phyloP scores from a whole-genome alignment of 306 rosid species.

The Senna tora region DNA sequence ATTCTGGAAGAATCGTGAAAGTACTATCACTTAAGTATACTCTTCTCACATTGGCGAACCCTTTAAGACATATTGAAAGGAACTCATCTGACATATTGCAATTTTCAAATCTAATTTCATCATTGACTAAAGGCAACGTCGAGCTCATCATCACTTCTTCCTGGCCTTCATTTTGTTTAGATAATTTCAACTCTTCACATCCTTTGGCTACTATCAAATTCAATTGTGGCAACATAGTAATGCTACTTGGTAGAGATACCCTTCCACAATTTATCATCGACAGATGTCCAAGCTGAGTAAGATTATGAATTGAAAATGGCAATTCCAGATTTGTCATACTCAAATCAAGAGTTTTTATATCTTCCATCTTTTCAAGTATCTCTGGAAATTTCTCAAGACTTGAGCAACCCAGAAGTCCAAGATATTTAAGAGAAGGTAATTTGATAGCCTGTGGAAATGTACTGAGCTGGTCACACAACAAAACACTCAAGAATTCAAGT shows the following conservation, averaged over 20 bases:
- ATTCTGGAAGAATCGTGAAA: slow-evolving; percentile 13
- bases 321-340: neutral
- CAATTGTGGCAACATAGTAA: neutral
- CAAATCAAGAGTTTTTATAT: neutral
- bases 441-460: slow-evolving; percentile 7
- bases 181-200: neutral
- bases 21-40: neutral
- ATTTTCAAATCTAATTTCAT: neutral
- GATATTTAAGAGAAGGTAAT: neutral
- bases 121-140: neutral
- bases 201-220: accelerated
- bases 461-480: neutral
- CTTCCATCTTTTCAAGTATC: neutral
- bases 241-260: neutral
- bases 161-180: neutral
- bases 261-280: neutral
- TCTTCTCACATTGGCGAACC: neutral
- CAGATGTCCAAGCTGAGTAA: neutral
- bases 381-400: slow-evolving; percentile 12
- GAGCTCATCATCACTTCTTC: neutral
- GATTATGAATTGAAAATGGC: slow-evolving; percentile 6
- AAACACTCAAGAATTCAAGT: slow-evolving; percentile 1
- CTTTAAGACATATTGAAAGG: neutral
- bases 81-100: slow-evolving; percentile 15
- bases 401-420: neutral